Percentiles rank a stretch among this genome's conserved stretches.
Conservation (phyloP, 495 filamentous ascomycete genomes). For the Podospora pseudocomata region DNA sequence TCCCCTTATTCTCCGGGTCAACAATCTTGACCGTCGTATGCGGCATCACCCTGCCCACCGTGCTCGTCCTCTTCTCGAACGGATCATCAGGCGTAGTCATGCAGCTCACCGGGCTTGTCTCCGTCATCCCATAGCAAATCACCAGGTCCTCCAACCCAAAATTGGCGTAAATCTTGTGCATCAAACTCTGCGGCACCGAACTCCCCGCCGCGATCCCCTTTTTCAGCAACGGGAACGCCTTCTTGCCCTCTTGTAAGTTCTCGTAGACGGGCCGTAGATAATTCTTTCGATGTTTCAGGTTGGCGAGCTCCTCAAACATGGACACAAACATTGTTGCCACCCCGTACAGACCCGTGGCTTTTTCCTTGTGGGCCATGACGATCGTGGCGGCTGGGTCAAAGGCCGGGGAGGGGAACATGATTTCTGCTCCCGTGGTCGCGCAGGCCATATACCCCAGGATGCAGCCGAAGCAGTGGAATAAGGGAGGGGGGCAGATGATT, state of each 20-base stretch:
- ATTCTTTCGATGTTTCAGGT: conserved; percentile 34
- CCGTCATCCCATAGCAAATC: conserved; percentile 99
- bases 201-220: conserved; percentile 93
- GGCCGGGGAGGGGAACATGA: conserved; percentile 82
- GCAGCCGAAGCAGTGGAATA: conserved; percentile 83
- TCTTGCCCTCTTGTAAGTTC: not conserved
- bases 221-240: conserved; percentile 52
- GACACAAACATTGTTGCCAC: conserved; percentile 96
- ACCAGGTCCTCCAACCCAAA: conserved; percentile 82
- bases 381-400: conserved; percentile 78
- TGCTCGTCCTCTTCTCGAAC: conserved; percentile 69
- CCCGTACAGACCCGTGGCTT: conserved; percentile 82
- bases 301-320: conserved; percentile 69
- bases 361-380: conserved; percentile 65
- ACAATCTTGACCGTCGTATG: conserved; percentile 80
- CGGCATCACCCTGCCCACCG: conserved; percentile 74
- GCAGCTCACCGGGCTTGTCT: conserved; percentile 84
- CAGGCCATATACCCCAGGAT: conserved; percentile 94
- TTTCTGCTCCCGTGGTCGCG: conserved; percentile 76
- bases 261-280: not conserved
- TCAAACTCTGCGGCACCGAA: conserved; percentile 75
- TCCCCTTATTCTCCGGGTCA: conserved; percentile 51
- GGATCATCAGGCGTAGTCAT: conserved; percentile 89
- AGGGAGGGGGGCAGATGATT: conserved; percentile 65
- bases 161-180: conserved; percentile 71